Evolutionary conservation across 345 rosid genomes (phyloP), one percentile per base, ranked within the genome.

Genomic region (Cardamine occulta): DNA sequence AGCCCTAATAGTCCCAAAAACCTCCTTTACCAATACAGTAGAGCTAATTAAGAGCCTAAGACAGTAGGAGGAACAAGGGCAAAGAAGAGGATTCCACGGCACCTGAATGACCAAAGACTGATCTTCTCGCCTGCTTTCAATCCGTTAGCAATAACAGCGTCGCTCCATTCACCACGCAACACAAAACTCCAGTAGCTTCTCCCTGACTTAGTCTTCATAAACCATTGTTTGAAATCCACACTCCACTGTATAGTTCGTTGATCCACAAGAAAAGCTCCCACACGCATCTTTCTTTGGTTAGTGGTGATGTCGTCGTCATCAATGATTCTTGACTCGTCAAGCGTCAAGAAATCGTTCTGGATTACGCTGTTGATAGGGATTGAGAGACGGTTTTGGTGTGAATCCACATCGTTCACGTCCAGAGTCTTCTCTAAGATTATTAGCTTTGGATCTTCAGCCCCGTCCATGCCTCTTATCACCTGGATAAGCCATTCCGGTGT

Each of bases 71-170:
- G 47, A 60, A 60, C 74, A 68, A 75, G 63, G 5, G 74, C 69
- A 53, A 75, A 75, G 29, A 13, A 68, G 57, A 75, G 79, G 47
- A 39, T 4, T 19, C 35, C 70, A 29, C 8, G 0, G 31, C 8
- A 23, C 63, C 64, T 51, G 74, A 68, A 76, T 1, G 39, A 68
- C 74, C 74, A 76, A 34, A 76, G 70, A 21, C 31, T 53, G 35
- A 68, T 61, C 8, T 60, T 60, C n/a, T 76, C 74, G 7, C 11
- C 40, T 0, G 63, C 64, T 68, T 26, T 68, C 69, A 76, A 40
- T 12, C 57, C 29, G 8, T 76, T 76, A 53, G 63, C 47, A 6
- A 21, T 14, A 67, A 75, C 69, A 14, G 40, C 31, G 2, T 51
- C 1, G 0, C 52, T 68, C 74, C 79, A 67, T 48, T 67, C 79